Evolutionary conservation across 1,139 yeast genomes (phyloP).

Genomic region (Nakaseomyces uthaithaninus): DNA sequence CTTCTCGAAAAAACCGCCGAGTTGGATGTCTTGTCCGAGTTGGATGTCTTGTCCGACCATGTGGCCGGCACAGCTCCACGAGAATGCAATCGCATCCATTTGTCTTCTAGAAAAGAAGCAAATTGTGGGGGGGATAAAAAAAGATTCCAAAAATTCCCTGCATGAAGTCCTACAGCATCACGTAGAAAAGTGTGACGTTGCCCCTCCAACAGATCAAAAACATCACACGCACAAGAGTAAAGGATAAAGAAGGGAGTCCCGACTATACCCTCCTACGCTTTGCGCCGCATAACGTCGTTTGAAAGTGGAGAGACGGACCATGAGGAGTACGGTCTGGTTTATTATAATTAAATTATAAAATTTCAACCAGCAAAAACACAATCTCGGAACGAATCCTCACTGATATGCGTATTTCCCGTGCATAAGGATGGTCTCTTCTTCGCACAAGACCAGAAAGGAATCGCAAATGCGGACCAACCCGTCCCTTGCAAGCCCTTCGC

Average conservation of each 20-base stretch:
- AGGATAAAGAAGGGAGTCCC: too few species aligned
- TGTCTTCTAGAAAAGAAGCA: not conserved
- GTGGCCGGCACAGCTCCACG: too few species aligned
- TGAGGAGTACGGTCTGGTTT: slow-evolving; percentile 92
- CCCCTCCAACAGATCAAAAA: slow-evolving; percentile 36
- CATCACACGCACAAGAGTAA: too few species aligned
- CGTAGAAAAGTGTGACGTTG: slow-evolving; percentile 3
- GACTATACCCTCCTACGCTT: too few species aligned
- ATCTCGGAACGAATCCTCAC: slow-evolving; percentile 99
- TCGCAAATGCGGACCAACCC: too few species aligned
- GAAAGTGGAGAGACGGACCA: slow-evolving; percentile 35
- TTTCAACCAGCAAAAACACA: slow-evolving; percentile 99
- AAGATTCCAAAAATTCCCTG: slow-evolving; percentile 39
- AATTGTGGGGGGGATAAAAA: slow-evolving; percentile 6
- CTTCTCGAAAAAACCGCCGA: too few species aligned
- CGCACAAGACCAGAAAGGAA: not conserved
- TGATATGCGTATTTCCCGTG: slow-evolving; percentile 99
- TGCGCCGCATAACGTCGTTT: too few species aligned
- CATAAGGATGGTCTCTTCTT: slow-evolving; percentile 69
- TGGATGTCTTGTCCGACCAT: too few species aligned
- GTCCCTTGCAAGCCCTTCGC: too few species aligned
- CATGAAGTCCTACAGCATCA: slow-evolving; percentile 18
- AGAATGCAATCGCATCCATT: too few species aligned
- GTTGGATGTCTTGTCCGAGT: too few species aligned
- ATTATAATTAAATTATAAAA: slow-evolving; percentile 41